Percentiles rank a stretch among this genome's conserved stretches.
Conservation (phyloP, 345 rosid genomes). For the Eucalyptus brandiana region DNA sequence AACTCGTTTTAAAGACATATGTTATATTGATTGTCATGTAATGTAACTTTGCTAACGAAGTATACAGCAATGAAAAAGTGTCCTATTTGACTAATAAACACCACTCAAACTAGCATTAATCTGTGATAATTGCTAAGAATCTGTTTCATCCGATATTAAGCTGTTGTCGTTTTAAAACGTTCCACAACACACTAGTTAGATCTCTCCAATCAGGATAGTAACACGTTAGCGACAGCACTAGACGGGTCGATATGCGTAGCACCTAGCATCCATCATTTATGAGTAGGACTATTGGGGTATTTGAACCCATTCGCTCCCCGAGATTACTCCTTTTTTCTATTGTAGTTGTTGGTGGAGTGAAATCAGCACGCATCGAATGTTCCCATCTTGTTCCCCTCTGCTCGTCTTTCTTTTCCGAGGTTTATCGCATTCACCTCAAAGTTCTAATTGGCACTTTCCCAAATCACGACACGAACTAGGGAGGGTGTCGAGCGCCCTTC, state of each 20-base stretch:
- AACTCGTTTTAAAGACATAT: background rate
- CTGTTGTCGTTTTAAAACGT: background rate
- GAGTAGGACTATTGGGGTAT: background rate
- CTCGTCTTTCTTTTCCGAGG: background rate
- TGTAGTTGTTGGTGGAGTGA: background rate
- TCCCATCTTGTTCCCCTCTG: background rate
- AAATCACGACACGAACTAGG: background rate
- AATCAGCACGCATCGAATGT: background rate
- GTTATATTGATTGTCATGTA: background rate
- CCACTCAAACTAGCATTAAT: background rate
- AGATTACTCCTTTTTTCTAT: background rate
- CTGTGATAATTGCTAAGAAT: background rate
- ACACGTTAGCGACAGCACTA: background rate
- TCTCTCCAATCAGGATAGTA: background rate
- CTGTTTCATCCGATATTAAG: background rate
- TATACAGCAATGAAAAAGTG: background rate
- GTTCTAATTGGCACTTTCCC: background rate
- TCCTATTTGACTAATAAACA: background rate
- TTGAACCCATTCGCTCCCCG: background rate
- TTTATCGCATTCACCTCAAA: background rate
- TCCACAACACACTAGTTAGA: too few relatives aligned
- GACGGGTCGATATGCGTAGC: rapidly evolving
- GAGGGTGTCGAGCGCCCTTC: background rate
- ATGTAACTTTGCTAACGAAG: background rate
- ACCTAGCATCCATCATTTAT: background rate